These are phyloP conservation scores for Stevia rebaudiana DNA, from an alignment of 140 eudicot genomes.

Conservation along the genomic window DNA sequence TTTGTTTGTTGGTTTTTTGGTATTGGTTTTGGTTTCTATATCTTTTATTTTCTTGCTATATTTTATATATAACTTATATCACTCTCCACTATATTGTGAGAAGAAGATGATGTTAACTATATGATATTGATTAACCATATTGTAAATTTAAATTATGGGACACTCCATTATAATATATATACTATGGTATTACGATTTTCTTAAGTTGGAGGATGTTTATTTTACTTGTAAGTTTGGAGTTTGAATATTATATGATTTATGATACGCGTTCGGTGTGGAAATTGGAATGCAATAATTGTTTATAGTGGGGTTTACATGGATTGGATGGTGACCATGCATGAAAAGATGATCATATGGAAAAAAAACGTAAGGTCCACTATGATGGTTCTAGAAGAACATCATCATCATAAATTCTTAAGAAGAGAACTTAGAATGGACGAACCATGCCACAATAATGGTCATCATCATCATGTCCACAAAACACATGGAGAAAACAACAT, in stretches of 20 bases:
- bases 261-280: slow-evolving; percentile 11
- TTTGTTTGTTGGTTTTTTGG: slow-evolving; percentile 27
- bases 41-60: slow-evolving; percentile 22
- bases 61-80: slow-evolving; percentile 35
- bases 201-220: background rate
- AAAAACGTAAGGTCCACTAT: slow-evolving; percentile 28
- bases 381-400: slow-evolving; percentile 30
- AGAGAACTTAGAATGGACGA: slow-evolving; percentile 10
- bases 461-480: slow-evolving; percentile 42
- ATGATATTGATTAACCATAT: slow-evolving; percentile 55
- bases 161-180: slow-evolving; percentile 21
- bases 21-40: slow-evolving; percentile 22
- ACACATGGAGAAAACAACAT: slow-evolving; percentile 40
- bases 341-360: slow-evolving; percentile 16
- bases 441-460: slow-evolving; percentile 20
- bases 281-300: slow-evolving; percentile 13
- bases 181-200: slow-evolving; percentile 20
- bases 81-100: slow-evolving; percentile 50
- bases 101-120: slow-evolving; percentile 37
- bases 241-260: slow-evolving; percentile 10
- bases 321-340: slow-evolving; percentile 32
- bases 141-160: slow-evolving; percentile 42
- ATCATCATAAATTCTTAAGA: slow-evolving; percentile 7
- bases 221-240: slow-evolving; percentile 8
- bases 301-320: slow-evolving; percentile 22